Evolutionary conservation across 164 flowering plant species (phyloP).

Genomic region (Aristolochia contorta): DNA sequence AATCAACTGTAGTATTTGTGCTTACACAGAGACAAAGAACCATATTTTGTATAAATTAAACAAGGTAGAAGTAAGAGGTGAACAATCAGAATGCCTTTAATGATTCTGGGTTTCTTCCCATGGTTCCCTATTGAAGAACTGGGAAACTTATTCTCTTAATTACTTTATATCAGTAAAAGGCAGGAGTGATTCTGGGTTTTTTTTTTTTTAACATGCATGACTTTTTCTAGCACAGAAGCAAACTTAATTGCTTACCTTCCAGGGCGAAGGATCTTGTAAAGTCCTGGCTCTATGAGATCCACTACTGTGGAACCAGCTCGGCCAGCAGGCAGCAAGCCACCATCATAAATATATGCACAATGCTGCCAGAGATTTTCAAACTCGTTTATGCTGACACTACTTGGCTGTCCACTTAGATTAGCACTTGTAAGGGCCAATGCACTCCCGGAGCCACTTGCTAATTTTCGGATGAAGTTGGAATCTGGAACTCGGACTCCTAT

Average conservation of each 20-base stretch:
- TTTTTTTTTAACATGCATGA: neutral
- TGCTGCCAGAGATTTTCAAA: constrained; percentile 82
- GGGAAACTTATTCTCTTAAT: no score
- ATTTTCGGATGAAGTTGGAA: constrained; percentile 52
- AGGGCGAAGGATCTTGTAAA: constrained; percentile 72
- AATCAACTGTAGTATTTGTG: no score
- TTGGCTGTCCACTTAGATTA: constrained; percentile 78
- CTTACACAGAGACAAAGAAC: no score
- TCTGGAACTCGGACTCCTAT: constrained; percentile 95
- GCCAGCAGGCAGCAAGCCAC: constrained; percentile 79
- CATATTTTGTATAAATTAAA: no score
- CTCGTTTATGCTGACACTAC: constrained; percentile 70
- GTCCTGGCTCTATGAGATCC: constrained; percentile 61
- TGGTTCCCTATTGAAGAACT: no score
- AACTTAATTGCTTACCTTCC: constrained; percentile 54
- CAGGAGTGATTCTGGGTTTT: no score
- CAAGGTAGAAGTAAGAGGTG: no score
- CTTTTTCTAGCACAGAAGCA: neutral
- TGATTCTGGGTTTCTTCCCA: no score
- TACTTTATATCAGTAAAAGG: no score
- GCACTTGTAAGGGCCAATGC: constrained; percentile 95
- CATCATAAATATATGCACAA: constrained; percentile 76
- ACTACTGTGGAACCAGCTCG: constrained; percentile 93
- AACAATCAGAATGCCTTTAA: no score
- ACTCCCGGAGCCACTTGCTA: constrained; percentile 67